These are phyloP conservation scores for Oidium heveae DNA, from an alignment of 2,329 filamentous ascomycete genomes.

Conservation along the genomic window DNA sequence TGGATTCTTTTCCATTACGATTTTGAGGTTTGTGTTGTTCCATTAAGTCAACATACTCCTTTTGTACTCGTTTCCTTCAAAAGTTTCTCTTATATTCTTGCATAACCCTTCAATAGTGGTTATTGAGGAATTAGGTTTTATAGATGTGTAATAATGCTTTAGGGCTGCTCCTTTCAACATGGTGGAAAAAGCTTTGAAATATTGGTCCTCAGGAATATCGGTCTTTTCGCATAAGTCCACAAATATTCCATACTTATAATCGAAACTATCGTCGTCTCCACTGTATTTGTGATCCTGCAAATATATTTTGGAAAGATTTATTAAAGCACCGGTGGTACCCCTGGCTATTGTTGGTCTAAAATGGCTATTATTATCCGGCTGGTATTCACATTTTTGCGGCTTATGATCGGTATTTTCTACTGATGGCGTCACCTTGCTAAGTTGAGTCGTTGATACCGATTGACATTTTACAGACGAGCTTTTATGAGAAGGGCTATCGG, in stretches of 20 bases:
- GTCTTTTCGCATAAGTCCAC: constrained; percentile 1
- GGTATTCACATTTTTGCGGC: too few species aligned
- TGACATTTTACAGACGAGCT: too few species aligned
- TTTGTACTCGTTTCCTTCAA: constrained; percentile 1
- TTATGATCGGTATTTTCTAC: too few species aligned
- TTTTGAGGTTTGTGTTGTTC: background rate
- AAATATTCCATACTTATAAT: constrained; percentile 1
- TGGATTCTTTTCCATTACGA: background rate
- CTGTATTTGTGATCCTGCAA: background rate
- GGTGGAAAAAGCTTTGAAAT: constrained; percentile 1
- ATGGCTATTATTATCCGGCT: too few species aligned
- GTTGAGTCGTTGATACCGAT: too few species aligned
- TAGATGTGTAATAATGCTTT: constrained; percentile 1
- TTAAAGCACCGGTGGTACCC: too few species aligned
- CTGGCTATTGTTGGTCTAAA: too few species aligned
- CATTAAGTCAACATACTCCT: background rate
- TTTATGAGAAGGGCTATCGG: too few species aligned
- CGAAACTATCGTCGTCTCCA: background rate
- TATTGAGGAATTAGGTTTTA: background rate
- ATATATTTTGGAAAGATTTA: too few species aligned
- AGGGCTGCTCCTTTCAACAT: constrained; percentile 1
- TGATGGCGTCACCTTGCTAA: too few species aligned
- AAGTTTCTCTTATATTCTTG: background rate
- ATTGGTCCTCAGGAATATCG: background rate
- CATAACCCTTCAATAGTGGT: background rate